phyloP scores from a whole-genome alignment of 805 yeast genomes.

The Candida sanyiensis region DNA sequence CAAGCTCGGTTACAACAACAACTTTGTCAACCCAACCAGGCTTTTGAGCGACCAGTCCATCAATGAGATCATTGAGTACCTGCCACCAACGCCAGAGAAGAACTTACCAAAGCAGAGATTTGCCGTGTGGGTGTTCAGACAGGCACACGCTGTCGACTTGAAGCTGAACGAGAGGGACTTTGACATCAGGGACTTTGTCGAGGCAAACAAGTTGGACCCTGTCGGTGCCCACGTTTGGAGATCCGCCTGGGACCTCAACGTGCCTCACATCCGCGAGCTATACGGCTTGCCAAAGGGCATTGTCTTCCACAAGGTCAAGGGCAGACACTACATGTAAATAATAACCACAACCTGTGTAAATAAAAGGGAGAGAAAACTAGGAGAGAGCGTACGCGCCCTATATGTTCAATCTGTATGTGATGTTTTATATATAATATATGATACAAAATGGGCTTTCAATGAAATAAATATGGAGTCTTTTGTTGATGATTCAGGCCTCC shows the following conservation, averaged over 20 bases:
- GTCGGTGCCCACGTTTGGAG: conserved; percentile 94
- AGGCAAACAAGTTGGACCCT: conserved; percentile 51
- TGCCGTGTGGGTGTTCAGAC: conserved; percentile 88
- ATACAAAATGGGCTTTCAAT: conserved; percentile 7
- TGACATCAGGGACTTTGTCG: conserved; percentile 66
- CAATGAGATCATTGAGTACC: conserved; percentile 50
- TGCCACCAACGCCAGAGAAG: conserved; percentile 86
- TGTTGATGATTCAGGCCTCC: conserved; percentile 25
- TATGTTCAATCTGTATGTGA: neutral
- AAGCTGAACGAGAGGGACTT: conserved; percentile 40
- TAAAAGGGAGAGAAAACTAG: neutral
- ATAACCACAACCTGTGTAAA: neutral
- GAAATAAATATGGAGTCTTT: conserved; percentile 8
- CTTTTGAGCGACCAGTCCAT: conserved; percentile 31
- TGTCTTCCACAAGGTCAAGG: conserved; percentile 48
- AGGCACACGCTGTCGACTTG: conserved; percentile 30
- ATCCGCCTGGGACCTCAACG: conserved; percentile 73
- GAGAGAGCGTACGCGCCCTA: neutral
- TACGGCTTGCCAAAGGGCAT: conserved; percentile 73
- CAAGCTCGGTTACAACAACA: conserved; percentile 50
- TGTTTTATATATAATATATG: neutral
- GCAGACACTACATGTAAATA: conserved; percentile 17
- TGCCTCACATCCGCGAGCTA: conserved; percentile 57
- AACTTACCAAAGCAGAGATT: conserved; percentile 80
- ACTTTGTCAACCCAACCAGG: conserved; percentile 39